These are phyloP conservation scores for Corchorus capsularis DNA, from an alignment of 345 rosid species.

Conservation along the genomic window DNA sequence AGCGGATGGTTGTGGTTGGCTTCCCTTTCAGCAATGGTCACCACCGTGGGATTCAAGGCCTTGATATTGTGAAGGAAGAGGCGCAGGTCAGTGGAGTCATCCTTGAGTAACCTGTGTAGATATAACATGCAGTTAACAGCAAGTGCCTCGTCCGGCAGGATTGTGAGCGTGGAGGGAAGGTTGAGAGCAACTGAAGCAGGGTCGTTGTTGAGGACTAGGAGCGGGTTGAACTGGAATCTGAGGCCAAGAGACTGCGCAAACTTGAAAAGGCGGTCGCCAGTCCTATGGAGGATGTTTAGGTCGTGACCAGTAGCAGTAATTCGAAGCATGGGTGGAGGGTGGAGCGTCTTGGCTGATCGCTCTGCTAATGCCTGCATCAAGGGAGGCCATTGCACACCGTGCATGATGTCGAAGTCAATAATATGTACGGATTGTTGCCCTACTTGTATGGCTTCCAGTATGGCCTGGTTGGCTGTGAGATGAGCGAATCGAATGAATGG, in stretches of 20 bases:
- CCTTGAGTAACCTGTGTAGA: conserved; percentile 63
- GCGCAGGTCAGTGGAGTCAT: conserved; percentile 48
- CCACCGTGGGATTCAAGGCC: conserved; percentile 67
- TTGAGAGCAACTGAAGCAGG: conserved; percentile 42
- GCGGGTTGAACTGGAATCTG: conserved; percentile 76
- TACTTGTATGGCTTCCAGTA: conserved; percentile 65
- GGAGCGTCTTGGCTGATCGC: conserved; percentile 40
- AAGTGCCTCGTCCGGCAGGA: conserved; percentile 62
- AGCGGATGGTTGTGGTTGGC: conserved; percentile 67
- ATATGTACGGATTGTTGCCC: conserved; percentile 72
- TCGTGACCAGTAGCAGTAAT: conserved; percentile 90
- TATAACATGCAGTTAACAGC: conserved; percentile 79
- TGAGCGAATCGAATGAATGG: conserved; percentile 89
- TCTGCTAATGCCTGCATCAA: conserved; percentile 94
- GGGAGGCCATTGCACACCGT: conserved; percentile 99
- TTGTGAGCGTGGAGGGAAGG: conserved; percentile 48
- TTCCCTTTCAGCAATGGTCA: conserved; percentile 86
- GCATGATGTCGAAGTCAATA: conserved; percentile 91
- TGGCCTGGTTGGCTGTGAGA: conserved; percentile 93
- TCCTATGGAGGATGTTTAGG: conserved; percentile 50
- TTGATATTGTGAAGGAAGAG: conserved; percentile 63
- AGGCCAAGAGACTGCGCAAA: conserved; percentile 86
- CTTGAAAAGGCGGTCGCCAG: conserved; percentile 80
- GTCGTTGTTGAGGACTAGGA: conserved; percentile 58
- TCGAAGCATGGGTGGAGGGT: conserved; percentile 67